These are phyloP conservation scores for Ormosia emarginata DNA, from an alignment of 306 rosid genomes.

Conservation along the genomic window DNA sequence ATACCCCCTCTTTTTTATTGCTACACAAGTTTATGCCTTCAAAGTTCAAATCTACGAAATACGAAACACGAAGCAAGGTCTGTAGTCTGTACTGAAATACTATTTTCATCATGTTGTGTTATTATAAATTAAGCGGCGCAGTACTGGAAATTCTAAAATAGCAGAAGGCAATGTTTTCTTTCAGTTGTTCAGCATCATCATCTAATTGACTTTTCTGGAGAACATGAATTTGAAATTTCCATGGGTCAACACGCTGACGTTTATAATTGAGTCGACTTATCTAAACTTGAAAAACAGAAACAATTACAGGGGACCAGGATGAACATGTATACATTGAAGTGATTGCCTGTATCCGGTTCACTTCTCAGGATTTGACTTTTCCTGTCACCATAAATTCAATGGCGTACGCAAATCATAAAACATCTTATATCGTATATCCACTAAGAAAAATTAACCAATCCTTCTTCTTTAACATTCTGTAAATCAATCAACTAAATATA, in stretches of 20 bases:
- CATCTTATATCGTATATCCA: neutral
- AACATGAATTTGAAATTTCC: neutral
- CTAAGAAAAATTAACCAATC: neutral
- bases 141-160: too few species aligned
- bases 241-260: neutral
- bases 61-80: too few species aligned
- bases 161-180: too few species aligned
- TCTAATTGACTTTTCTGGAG: neutral
- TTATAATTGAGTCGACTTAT: neutral
- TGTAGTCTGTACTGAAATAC: too few species aligned
- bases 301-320: neutral
- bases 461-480: neutral
- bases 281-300: neutral
- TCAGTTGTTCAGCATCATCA: neutral
- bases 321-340: neutral
- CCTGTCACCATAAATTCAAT: neutral
- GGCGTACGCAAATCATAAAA: neutral
- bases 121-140: too few species aligned
- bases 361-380: neutral
- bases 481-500: neutral
- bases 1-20: too few species aligned
- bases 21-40: too few species aligned
- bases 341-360: neutral
- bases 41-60: too few species aligned
- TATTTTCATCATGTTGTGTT: too few species aligned